phyloP scores from a whole-genome alignment of 2,329 filamentous ascomycete species.

The Pseudogymnoascus sp. region DNA sequence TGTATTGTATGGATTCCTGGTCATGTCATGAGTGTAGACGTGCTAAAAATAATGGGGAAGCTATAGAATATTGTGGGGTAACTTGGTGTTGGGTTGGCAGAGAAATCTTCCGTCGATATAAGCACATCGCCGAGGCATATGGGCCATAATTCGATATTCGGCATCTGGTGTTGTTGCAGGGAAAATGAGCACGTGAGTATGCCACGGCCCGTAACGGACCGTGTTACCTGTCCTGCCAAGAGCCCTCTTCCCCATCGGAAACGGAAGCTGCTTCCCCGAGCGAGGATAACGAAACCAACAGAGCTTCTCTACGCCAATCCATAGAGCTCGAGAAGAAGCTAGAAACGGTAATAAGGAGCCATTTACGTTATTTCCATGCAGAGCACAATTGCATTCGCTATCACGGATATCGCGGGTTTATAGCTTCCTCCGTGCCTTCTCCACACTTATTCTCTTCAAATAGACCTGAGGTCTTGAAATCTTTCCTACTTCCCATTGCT shows the following conservation, averaged over 20 bases:
- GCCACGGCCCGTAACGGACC: not conserved
- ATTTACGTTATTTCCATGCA: constrained; percentile 6
- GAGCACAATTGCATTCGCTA: not conserved
- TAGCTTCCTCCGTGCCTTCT: not conserved
- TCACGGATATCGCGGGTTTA: not conserved
- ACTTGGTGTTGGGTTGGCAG: not conserved
- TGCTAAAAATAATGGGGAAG: not conserved
- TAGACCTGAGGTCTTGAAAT: not conserved
- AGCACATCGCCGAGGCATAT: not conserved
- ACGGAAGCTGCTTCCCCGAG: not conserved
- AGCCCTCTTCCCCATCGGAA: not conserved
- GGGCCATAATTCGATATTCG: not conserved
- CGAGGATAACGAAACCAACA: not conserved
- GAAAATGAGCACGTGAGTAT: not conserved
- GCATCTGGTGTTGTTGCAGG: not conserved
- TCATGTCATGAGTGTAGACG: not conserved
- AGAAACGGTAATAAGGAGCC: not conserved
- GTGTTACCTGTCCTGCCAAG: not conserved
- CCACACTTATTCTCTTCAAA: not conserved
- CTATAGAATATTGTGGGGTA: not conserved
- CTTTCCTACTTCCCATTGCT: too few species aligned
- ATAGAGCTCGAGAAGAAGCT: not conserved
- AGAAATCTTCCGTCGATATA: not conserved
- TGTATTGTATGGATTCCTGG: not conserved
- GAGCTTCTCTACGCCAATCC: not conserved